Percentiles rank a stretch among this genome's conserved stretches.
These are phyloP conservation scores for Gnomoniopsis smithogilvyi DNA, from an alignment of 2,329 filamentous ascomycete species.

Conservation along the genomic window DNA sequence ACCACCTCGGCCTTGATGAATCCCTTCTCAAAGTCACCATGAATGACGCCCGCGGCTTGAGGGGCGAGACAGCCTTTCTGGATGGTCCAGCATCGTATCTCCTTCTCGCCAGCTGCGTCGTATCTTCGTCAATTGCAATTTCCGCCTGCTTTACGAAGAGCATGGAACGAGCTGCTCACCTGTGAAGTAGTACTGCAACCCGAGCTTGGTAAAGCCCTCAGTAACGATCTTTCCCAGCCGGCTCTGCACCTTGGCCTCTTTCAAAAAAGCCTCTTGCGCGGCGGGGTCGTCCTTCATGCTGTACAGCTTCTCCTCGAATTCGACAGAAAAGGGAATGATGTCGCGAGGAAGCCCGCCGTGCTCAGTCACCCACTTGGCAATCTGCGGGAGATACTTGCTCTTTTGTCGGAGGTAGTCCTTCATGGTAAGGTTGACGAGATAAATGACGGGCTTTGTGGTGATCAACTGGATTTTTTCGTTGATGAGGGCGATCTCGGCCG, in stretches of 20 bases:
- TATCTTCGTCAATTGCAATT: conserved; percentile 7
- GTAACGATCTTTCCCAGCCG: conserved; percentile 40
- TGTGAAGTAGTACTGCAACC: conserved; percentile 43
- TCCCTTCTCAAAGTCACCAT: conserved; percentile 40
- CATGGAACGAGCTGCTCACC: conserved; percentile 20
- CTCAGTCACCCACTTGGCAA: conserved; percentile 43
- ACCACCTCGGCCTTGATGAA: conserved; percentile 46
- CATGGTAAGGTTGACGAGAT: conserved; percentile 44
- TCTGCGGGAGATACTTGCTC: conserved; percentile 41
- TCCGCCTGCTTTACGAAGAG: not conserved
- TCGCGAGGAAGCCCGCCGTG: conserved; percentile 38
- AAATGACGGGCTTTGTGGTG: conserved; percentile 42
- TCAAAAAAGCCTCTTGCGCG: conserved; percentile 32
- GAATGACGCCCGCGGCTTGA: conserved; percentile 39
- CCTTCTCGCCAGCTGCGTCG: conserved; percentile 38
- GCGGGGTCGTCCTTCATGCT: conserved; percentile 34
- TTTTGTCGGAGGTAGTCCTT: conserved; percentile 45
- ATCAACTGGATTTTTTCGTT: conserved; percentile 44
- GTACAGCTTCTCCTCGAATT: conserved; percentile 42
- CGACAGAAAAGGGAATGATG: conserved; percentile 41
- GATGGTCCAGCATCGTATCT: conserved; percentile 42
- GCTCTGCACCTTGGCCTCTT: conserved; percentile 39
- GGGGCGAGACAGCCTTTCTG: conserved; percentile 35
- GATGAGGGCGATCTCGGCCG: conserved; percentile 41
- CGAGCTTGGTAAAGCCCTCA: conserved; percentile 41